These are phyloP conservation scores for Kalanchoe fedtschenkoi DNA, from an alignment of 164 flowering plant genomes.

Conservation along the genomic window DNA sequence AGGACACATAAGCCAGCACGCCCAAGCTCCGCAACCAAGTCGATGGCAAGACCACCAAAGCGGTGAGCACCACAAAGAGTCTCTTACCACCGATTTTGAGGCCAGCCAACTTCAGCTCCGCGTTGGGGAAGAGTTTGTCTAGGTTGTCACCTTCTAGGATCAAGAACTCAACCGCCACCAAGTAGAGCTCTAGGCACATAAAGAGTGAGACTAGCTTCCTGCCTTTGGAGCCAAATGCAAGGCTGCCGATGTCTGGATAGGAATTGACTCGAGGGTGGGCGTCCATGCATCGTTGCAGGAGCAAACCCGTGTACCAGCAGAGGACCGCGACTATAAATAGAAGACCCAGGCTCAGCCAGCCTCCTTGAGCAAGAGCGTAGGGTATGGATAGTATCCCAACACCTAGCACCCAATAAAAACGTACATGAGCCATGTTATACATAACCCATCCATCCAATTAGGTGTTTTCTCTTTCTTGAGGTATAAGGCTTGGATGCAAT, in stretches of 20 bases:
- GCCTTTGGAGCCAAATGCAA: conserved; percentile 4
- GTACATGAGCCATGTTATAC: not conserved
- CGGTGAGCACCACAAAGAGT: not conserved
- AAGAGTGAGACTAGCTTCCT: not conserved
- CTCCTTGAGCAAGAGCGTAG: conserved; percentile 1
- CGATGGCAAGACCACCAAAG: conserved; percentile 1
- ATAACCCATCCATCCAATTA: too few relatives aligned
- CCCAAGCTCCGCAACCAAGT: conserved; percentile 1
- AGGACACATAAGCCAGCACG: not conserved
- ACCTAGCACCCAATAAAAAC: not conserved
- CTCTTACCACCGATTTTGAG: not conserved
- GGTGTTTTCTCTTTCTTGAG: too few relatives aligned
- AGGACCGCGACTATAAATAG: not conserved
- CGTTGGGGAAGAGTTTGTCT: conserved; percentile 5
- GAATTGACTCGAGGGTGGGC: not conserved
- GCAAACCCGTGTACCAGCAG: not conserved
- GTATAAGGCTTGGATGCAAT: too few relatives aligned
- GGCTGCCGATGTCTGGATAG: conserved; percentile 2
- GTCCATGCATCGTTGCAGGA: conserved; percentile 4
- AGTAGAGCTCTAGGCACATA: conserved; percentile 1
- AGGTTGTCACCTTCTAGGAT: conserved; percentile 7
- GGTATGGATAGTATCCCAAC: conserved; percentile 6
- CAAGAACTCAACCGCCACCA: conserved; percentile 4
- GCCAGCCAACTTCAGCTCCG: not conserved
- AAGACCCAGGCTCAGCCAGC: not conserved